Evolutionary conservation across 495 filamentous ascomycete genomes (phyloP), one percentile per base, ranked within the genome.

Genomic region (Hypoxylon lienhwacheense): DNA sequence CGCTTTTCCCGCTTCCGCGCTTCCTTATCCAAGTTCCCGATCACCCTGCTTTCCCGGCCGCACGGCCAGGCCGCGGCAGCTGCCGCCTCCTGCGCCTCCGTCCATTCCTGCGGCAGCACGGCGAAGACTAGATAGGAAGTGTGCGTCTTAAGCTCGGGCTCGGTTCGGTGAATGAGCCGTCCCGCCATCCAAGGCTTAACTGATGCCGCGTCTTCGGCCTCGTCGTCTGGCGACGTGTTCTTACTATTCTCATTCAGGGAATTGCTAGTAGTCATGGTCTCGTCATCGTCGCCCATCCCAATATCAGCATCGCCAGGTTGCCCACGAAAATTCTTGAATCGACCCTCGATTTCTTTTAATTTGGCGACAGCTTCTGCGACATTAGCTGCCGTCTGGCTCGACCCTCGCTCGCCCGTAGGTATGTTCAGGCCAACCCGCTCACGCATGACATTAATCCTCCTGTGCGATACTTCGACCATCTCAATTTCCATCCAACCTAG

Each of bases 41-140:
- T 71, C 11, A 73, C 74, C 20, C 72, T 71, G 8, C 65, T 68
- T 46, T 72, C 70, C 20, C 59, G 63, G 12, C 69, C 72, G 6
- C 82, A 74, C 2, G 81, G 77, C 79, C 85, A 92, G 51, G 74
- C 79, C 49, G 73, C 77, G 35, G 71, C 69, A 21, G 84, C 87
- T 11, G 71, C 76, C n/a, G 77, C 74, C 70, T 99, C 93, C 61
- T 96, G 87, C 56, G 86, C 88, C 39, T 82, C 85, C 0, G 73
- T 83, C 95, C 93, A 97, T 43, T 86, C 85, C 40, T 82, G 75
- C 8, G 95, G 95, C 44, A 99, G 71, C 4, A 93, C 73, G 1
- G 95, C 93, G 79, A 99, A 98, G 4, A 95, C 87, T 11, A 99
- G 77, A 69, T 97, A 99, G 8, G 85, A 90, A 0, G 93, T 99